Evolutionary conservation across 139 green algal species (phyloP).

Genomic region (Asterochloris erici): DNA sequence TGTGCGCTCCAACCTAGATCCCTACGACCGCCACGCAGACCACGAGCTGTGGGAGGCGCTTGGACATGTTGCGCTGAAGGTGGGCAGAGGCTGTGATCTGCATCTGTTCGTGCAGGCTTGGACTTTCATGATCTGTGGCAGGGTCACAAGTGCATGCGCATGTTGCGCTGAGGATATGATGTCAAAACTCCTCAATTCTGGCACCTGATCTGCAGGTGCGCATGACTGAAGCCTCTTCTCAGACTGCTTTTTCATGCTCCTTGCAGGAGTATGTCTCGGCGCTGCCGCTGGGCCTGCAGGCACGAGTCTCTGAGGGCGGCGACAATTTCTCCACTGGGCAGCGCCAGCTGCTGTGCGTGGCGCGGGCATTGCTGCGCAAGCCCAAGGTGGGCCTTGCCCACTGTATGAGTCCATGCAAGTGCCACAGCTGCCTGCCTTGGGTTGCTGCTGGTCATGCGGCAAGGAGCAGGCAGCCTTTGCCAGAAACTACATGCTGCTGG

Average conservation of each 20-base stretch:
- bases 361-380: slow-evolving; percentile 39
- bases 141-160: no score
- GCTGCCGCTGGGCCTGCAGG: slow-evolving; percentile 62
- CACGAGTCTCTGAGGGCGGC: slow-evolving; percentile 73
- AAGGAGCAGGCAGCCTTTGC: no score
- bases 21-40: slow-evolving; percentile 56
- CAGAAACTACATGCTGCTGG: no score
- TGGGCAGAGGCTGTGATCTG: neutral
- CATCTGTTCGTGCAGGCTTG: no score
- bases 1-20: slow-evolving; percentile 82
- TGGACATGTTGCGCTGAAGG: slow-evolving; percentile 64
- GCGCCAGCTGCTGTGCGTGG: slow-evolving; percentile 89
- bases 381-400: slow-evolving; percentile 19
- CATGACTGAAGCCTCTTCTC: neutral
- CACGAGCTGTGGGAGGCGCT: slow-evolving; percentile 69
- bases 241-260: neutral
- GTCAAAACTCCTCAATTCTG: no score
- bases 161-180: neutral
- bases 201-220: neutral
- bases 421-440: neutral
- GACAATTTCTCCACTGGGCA: slow-evolving; percentile 81
- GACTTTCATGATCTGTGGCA: no score
- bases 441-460: no score
- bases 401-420: slow-evolving; percentile 61
- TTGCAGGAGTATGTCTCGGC: neutral